These are phyloP conservation scores for Coriolopsis trogii DNA, from an alignment of 1,284 basidiomycete genomes.

Conservation along the genomic window DNA sequence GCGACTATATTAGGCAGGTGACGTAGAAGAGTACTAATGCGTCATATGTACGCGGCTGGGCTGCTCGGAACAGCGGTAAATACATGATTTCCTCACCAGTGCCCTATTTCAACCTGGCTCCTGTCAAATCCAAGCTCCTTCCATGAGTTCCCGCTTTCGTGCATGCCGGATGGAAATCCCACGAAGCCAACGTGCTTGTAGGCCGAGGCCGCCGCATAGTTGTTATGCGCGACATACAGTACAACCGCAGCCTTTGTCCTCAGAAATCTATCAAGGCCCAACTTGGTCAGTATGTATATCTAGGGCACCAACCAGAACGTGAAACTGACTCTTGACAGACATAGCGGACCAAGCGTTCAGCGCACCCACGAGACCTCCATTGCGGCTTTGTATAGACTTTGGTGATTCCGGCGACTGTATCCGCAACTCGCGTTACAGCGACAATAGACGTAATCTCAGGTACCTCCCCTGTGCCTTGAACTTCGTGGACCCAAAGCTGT, in stretches of 20 bases:
- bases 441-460: constrained; percentile 63
- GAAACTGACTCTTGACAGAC: constrained; percentile 52
- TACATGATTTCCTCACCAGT: constrained; percentile 51
- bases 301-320: neutral
- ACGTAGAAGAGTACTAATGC: too few relatives aligned
- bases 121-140: constrained; percentile 64
- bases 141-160: constrained; percentile 54
- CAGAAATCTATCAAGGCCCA: constrained; percentile 32
- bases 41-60: too few relatives aligned
- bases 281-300: neutral
- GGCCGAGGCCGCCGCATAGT: constrained; percentile 54
- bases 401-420: constrained; percentile 57
- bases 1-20: too few relatives aligned
- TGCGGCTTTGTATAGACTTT: constrained; percentile 63
- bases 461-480: constrained; percentile 29
- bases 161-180: constrained; percentile 42
- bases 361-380: constrained; percentile 55
- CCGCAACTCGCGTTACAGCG: constrained; percentile 59
- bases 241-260: constrained; percentile 46
- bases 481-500: constrained; percentile 65
- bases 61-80: too few relatives aligned
- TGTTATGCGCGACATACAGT: constrained; percentile 58
- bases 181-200: constrained; percentile 64
- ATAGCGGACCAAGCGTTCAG: constrained; percentile 55
- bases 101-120: constrained; percentile 49